Evolutionary conservation across 176 grass and related monocot species (phyloP).

Genomic region (Canna indica): DNA sequence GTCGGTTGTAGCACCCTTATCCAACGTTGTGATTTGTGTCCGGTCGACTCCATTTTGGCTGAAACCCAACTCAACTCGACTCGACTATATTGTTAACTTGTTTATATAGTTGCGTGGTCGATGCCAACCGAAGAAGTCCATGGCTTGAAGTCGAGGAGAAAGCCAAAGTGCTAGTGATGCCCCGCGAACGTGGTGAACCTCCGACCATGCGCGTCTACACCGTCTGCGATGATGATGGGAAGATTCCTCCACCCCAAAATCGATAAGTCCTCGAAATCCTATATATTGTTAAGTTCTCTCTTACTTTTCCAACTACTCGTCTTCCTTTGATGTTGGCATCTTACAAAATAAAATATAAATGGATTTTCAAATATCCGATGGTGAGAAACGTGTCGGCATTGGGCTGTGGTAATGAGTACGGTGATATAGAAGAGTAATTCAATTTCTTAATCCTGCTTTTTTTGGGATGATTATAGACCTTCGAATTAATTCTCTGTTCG

Average conservation of each 20-base stretch:
- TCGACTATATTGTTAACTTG: too few species aligned
- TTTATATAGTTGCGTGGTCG: too few species aligned
- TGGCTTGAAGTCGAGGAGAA: background rate
- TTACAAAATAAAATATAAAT: background rate
- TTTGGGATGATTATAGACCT: background rate
- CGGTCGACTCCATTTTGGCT: too few species aligned
- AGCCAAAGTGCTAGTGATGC: constrained; percentile 29
- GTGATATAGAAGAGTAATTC: constrained; percentile 69
- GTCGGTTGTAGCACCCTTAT: too few species aligned
- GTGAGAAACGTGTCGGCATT: constrained; percentile 84
- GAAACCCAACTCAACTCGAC: too few species aligned
- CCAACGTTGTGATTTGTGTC: too few species aligned
- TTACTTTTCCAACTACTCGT: background rate
- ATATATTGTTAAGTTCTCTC: background rate
- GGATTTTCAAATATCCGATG: constrained; percentile 55
- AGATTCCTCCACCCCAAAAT: background rate
- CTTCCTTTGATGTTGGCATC: background rate
- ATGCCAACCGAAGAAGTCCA: background rate
- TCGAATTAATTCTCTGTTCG: background rate
- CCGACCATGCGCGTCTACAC: constrained; percentile 65
- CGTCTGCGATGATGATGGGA: constrained; percentile 62
- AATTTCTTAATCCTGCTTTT: background rate
- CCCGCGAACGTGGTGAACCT: constrained; percentile 41
- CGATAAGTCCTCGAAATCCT: background rate
- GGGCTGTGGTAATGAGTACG: constrained; percentile 76